Base-by-base conservation (phyloP, 805 yeast genomes). In the Saturnispora saitoi region DNA sequence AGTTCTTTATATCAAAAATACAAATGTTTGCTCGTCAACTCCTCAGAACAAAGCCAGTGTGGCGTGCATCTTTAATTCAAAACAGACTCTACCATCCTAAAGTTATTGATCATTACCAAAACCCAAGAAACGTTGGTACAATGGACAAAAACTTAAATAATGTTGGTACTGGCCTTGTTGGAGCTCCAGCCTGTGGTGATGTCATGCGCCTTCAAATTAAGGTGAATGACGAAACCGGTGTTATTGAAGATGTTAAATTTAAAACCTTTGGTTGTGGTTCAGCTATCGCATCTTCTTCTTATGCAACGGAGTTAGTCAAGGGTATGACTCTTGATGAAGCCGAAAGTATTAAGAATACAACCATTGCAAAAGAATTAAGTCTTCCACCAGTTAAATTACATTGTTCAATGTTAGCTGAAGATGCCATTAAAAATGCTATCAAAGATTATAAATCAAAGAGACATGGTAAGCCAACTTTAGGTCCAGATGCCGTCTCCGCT, bases 101-200 rank as follows among this genome's bases (percentile, higher is more conserved):
- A 65, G 97, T 91, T 47, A 83, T 91, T 58, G 98, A 93, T 64
- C 99, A 93, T 65, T 93, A 93, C 69, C 81, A 86, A 61, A 90
- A 91, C 70, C 99, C 99, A 52, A 79, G 99, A 68, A 93, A 93
- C 63, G 98, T 93, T 26, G 99, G 99, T 15, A 78, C 96, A 5
- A 70, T 93, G 67, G 88, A 90, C 69, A 89, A 90, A 68, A 75
- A 73, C 48, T 76, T 78, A 51, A 61, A 69, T 15, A 78, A 81
- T 56, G 97, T 93, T 11, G 99, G 99, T 40, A 93, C 98, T 1
- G 99, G 99, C 1, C 75, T 93, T 41, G 99, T 93, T 14, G 99
- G 99, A 49, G 98, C 99, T 0, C 98, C 99, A 48, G 99, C 99
- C 0, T 93, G 99, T 71, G 99, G 99, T 48, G 99, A 93, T 71